Conservation (phyloP, 1,284 basidiomycete species). For the Cutaneotrichosporon arboriforme region DNA sequence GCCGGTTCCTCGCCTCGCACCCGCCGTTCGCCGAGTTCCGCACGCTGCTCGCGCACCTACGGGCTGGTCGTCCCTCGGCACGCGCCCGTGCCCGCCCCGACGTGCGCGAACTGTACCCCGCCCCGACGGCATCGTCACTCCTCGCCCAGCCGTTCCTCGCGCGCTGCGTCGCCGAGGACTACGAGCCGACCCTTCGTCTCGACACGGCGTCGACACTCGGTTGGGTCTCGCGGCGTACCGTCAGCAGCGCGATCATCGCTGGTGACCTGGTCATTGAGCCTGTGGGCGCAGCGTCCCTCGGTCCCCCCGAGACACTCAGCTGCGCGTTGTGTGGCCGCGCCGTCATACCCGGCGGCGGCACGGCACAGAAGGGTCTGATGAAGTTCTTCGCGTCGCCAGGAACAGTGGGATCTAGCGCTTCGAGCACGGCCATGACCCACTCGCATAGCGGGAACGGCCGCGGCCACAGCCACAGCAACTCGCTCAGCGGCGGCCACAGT, state of each 20-base stretch:
- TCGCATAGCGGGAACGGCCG: neutral
- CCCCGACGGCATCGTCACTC: conserved; percentile 64
- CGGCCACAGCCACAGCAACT: neutral
- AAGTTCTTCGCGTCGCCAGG: conserved; percentile 36
- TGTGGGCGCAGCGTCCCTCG: conserved; percentile 48
- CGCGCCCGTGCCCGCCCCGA: conserved; percentile 5
- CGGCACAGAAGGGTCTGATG: conserved; percentile 34
- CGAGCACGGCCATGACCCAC: neutral
- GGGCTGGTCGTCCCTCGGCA: conserved; percentile 58
- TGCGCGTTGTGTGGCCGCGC: conserved; percentile 71
- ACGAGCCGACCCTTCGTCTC: conserved; percentile 86
- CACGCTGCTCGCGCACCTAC: conserved; percentile 72
- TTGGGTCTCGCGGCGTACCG: conserved; percentile 84
- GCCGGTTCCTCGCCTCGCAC: conserved; percentile 61
- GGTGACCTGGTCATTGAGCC: conserved; percentile 89
- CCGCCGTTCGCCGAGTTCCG: conserved; percentile 81
- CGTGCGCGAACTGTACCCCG: conserved; percentile 37
- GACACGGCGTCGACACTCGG: conserved; percentile 91
- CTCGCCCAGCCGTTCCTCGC: conserved; percentile 77
- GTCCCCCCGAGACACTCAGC: conserved; percentile 29
- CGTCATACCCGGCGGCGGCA: conserved; percentile 53
- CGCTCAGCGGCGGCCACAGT: neutral
- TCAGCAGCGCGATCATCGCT: conserved; percentile 75
- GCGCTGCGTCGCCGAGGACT: conserved; percentile 77
- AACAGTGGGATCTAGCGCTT: neutral